phyloP scores from a whole-genome alignment of 805 yeast genomes.

The Yarrowia sp. region DNA sequence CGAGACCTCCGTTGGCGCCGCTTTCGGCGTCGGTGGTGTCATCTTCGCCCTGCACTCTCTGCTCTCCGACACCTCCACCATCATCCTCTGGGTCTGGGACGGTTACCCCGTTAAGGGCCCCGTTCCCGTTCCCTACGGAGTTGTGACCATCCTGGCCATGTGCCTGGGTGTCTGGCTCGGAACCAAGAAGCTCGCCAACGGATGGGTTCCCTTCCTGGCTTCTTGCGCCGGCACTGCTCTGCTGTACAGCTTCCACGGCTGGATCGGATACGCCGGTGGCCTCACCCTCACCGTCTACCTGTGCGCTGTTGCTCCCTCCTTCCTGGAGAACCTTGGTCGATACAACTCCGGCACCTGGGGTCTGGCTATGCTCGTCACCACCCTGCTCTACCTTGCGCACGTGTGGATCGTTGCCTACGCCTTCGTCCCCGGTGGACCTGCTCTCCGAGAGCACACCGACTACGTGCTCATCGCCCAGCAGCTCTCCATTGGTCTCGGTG shows the following conservation, averaged over 20 bases:
- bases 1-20: slow-evolving; percentile 45
- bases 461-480: slow-evolving; percentile 61
- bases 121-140: slow-evolving; percentile 80
- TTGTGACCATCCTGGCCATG: slow-evolving; percentile 59
- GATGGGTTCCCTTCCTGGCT: slow-evolving; percentile 41
- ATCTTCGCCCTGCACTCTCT: slow-evolving; percentile 70
- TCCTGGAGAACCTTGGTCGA: slow-evolving; percentile 57
- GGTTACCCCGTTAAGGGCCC: slow-evolving; percentile 90
- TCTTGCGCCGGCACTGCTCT: slow-evolving; percentile 53
- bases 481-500: slow-evolving; percentile 52
- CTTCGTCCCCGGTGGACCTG: slow-evolving; percentile 91
- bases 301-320: slow-evolving; percentile 55
- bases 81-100: slow-evolving; percentile 95
- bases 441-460: slow-evolving; percentile 86
- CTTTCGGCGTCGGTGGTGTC: slow-evolving; percentile 73
- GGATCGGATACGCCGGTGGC: slow-evolving; percentile 79
- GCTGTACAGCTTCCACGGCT: slow-evolving; percentile 54
- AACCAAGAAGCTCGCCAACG: slow-evolving; percentile 36
- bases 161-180: slow-evolving; percentile 56
- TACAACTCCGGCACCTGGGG: slow-evolving; percentile 54
- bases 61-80: slow-evolving; percentile 78
- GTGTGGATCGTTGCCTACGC: slow-evolving; percentile 99
- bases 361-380: slow-evolving; percentile 46
- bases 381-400: slow-evolving; percentile 68
- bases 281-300: slow-evolving; percentile 59